Conservation (phyloP, 2,329 filamentous ascomycete species). For the Ophidiomyces ophidiicola region DNA sequence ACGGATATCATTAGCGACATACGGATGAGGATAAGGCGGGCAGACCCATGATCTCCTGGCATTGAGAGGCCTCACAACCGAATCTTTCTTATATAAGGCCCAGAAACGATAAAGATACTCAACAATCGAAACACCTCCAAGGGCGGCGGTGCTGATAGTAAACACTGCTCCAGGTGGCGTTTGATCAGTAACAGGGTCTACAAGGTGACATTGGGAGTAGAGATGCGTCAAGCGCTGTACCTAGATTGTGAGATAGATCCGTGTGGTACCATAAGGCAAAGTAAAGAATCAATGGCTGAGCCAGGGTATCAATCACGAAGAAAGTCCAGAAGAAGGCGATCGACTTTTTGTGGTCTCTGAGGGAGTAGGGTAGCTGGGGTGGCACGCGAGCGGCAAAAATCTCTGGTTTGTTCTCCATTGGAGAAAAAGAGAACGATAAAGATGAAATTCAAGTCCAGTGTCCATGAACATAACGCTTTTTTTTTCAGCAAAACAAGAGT, state of each 20-base stretch:
- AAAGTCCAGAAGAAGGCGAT: slow-evolving; percentile 49
- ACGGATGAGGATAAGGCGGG: not conserved
- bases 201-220: too few species aligned
- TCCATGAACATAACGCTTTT: too few species aligned
- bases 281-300: slow-evolving; percentile 48
- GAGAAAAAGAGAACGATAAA: not conserved
- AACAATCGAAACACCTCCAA: slow-evolving; percentile 33
- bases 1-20: slow-evolving; percentile 1
- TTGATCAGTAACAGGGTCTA: slow-evolving; percentile 4
- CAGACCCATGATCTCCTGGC: slow-evolving; percentile 34
- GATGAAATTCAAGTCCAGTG: not conserved
- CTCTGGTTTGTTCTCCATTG: slow-evolving; percentile 28
- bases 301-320: slow-evolving; percentile 47
- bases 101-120: slow-evolving; percentile 35
- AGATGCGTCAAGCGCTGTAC: slow-evolving; percentile 21
- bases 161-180: slow-evolving; percentile 30
- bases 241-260: slow-evolving; percentile 34
- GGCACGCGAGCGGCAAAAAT: slow-evolving; percentile 21
- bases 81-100: slow-evolving; percentile 28
- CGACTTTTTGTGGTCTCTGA: slow-evolving; percentile 42
- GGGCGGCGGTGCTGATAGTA: slow-evolving; percentile 30
- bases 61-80: slow-evolving; percentile 30
- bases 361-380: slow-evolving; percentile 45
- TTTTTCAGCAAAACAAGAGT: too few species aligned
- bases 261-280: slow-evolving; percentile 50